phyloP scores from a whole-genome alignment of 1,284 basidiomycete species.

The Boletus hoseneyae region DNA sequence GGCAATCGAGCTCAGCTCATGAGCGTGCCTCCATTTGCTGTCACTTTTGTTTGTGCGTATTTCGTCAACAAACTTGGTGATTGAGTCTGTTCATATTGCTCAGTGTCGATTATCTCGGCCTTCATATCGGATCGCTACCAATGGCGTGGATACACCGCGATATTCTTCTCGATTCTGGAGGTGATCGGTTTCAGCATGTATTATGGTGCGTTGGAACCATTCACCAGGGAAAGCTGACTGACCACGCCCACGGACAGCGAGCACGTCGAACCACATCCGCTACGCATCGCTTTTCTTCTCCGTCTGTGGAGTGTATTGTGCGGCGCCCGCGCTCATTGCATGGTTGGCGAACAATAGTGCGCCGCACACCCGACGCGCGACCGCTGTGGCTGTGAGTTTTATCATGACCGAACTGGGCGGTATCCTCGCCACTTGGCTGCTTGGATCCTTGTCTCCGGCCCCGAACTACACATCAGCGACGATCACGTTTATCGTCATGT shows the following conservation, averaged over 20 bases:
- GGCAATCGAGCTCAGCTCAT: constrained; percentile 45
- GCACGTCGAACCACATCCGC: constrained; percentile 34
- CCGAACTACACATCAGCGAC: constrained; percentile 44
- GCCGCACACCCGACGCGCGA: constrained; percentile 52
- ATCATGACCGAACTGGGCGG: constrained; percentile 53
- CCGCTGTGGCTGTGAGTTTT: constrained; percentile 49
- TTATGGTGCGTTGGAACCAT: constrained; percentile 37
- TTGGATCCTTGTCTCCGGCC: constrained; percentile 40
- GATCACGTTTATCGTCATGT: constrained; percentile 38
- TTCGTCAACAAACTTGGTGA: not conserved
- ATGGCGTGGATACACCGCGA: constrained; percentile 40
- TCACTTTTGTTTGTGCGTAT: constrained; percentile 39
- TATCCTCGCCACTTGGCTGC: constrained; percentile 54
- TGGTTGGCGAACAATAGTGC: constrained; percentile 62
- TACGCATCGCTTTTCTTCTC: constrained; percentile 53
- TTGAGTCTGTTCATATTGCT: not conserved
- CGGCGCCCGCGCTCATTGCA: constrained; percentile 43
- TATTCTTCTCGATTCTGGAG: constrained; percentile 36
- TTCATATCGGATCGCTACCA: constrained; percentile 42
- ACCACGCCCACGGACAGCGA: constrained; percentile 6
- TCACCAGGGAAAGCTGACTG: not conserved
- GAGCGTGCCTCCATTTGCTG: constrained; percentile 47
- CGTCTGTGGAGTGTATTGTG: constrained; percentile 43
- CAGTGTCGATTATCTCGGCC: not conserved
- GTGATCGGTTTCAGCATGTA: constrained; percentile 47